Evolutionary conservation across 2,329 filamentous ascomycete genomes (phyloP).

Genomic region (Emergomyces africanus): DNA sequence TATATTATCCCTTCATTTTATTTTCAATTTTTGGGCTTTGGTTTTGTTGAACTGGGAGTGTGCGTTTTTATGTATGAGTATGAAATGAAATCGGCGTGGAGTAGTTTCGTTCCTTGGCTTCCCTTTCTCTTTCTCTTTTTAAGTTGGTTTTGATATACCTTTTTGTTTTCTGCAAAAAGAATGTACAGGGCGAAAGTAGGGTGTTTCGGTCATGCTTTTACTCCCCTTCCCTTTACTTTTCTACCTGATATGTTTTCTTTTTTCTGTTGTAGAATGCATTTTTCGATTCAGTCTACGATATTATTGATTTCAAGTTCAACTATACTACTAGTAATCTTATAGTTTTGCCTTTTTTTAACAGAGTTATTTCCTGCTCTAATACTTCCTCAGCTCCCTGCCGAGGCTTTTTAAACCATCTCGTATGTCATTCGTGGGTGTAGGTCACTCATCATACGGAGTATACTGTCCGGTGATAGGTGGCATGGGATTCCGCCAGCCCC

Average conservation of each 20-base stretch:
- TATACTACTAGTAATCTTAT: neutral
- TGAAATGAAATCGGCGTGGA: neutral
- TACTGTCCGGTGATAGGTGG: neutral
- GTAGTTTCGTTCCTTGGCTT: neutral
- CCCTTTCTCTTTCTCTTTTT: neutral
- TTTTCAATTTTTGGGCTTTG: neutral
- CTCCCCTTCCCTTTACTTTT: neutral
- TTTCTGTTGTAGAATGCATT: neutral
- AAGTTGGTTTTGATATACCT: neutral
- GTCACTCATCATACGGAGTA: neutral
- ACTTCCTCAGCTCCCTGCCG: neutral
- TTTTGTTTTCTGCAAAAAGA: neutral
- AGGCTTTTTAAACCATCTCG: neutral
- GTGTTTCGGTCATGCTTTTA: neutral
- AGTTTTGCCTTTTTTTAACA: neutral
- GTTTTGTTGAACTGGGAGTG: neutral
- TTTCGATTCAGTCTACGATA: neutral
- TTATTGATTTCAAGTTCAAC: neutral
- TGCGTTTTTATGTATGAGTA: neutral
- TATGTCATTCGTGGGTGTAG: no score
- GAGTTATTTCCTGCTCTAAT: neutral
- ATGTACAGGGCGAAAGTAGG: neutral
- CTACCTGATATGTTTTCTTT: neutral
- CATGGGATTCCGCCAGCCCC: conserved; percentile 1
- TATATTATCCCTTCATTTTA: neutral